These are phyloP conservation scores for Arthrobotrys sinensis DNA, from an alignment of 2,329 filamentous ascomycete species.

Conservation along the genomic window DNA sequence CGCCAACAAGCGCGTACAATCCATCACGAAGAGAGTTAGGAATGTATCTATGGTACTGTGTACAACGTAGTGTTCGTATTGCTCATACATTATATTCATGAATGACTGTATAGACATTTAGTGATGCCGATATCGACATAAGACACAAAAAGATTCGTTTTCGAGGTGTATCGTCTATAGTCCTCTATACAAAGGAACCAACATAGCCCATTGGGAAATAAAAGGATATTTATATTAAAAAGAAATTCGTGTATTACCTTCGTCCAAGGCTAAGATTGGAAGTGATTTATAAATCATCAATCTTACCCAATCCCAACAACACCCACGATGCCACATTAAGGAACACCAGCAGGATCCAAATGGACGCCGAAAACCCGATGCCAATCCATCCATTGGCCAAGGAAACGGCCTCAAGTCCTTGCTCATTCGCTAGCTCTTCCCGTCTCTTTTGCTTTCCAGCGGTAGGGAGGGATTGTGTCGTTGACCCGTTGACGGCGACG, in stretches of 20 bases:
- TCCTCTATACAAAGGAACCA: slow-evolving; percentile 1
- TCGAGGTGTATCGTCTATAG: slow-evolving; percentile 10
- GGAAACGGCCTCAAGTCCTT: slow-evolving; percentile 36
- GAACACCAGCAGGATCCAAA: slow-evolving; percentile 47
- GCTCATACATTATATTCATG: slow-evolving; percentile 9
- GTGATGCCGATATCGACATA: background rate
- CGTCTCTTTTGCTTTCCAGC: slow-evolving; percentile 35
- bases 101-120: slow-evolving; percentile 1
- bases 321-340: slow-evolving; percentile 52
- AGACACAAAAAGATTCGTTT: slow-evolving; percentile 11
- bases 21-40: background rate
- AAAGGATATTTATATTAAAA: slow-evolving; percentile 13
- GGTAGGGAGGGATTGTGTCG: slow-evolving; percentile 38
- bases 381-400: slow-evolving; percentile 56
- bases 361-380: slow-evolving; percentile 31
- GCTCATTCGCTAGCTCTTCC: slow-evolving; percentile 20
- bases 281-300: slow-evolving; percentile 54
- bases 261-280: background rate
- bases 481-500: slow-evolving; percentile 58
- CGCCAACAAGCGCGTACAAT: background rate
- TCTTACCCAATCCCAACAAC: slow-evolving; percentile 44
- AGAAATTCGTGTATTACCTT: slow-evolving; percentile 22
- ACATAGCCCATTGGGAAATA: background rate
- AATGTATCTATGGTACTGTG: no score
- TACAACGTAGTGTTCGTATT: background rate